Conservation (phyloP, 257 asterid genomes). For the Solanum paucissectum region DNA sequence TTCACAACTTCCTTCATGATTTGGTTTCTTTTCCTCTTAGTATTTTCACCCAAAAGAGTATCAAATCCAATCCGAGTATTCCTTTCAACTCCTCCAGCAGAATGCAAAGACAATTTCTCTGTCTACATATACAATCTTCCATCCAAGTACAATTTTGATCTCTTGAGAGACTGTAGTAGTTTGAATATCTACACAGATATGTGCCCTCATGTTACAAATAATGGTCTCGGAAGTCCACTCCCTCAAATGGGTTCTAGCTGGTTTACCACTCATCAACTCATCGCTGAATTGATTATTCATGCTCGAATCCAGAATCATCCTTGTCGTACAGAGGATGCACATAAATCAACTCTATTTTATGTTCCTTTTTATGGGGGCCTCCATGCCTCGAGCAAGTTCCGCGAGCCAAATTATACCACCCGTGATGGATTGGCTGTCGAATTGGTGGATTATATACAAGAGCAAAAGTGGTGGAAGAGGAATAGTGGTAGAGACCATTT, state of each 20-base stretch:
- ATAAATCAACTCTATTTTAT: neutral
- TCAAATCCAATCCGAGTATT: neutral
- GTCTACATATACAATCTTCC: neutral
- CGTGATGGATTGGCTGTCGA: neutral
- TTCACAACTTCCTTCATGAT: neutral
- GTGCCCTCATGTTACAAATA: slow-evolving; percentile 2
- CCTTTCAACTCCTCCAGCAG: neutral
- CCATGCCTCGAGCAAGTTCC: neutral
- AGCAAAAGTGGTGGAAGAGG: neutral
- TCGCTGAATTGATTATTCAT: neutral
- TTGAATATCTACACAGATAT: neutral
- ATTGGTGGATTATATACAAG: neutral
- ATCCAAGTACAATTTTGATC: neutral
- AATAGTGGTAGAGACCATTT: neutral
- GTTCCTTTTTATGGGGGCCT: neutral
- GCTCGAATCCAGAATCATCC: neutral
- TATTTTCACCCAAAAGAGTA: neutral
- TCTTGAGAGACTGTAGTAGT: neutral
- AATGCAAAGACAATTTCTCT: neutral
- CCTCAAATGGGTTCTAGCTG: neutral
- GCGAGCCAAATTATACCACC: neutral
- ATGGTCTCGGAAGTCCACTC: neutral
- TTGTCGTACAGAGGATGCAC: neutral
- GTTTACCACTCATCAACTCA: slow-evolving; percentile 1
- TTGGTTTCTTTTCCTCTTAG: slow-evolving; percentile 1